These are phyloP conservation scores for Xylariaceae sp. DNA, from an alignment of 2,329 filamentous ascomycete genomes.

Conservation along the genomic window DNA sequence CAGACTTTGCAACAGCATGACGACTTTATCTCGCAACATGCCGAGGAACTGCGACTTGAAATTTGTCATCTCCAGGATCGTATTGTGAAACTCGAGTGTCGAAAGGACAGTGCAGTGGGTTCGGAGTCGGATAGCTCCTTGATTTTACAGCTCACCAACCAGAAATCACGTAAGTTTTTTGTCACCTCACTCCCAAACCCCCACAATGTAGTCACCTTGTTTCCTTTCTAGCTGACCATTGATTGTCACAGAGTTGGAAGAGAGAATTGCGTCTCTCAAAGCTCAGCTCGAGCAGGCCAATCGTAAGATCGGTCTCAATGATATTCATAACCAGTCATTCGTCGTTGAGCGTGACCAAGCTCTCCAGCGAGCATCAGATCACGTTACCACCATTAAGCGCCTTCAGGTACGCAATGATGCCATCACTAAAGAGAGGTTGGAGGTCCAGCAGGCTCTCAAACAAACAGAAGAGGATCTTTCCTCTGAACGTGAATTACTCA, in stretches of 20 bases:
- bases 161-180: constrained; percentile 59
- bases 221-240: constrained; percentile 13
- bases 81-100: constrained; percentile 41
- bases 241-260: constrained; percentile 47
- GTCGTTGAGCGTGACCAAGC: constrained; percentile 62
- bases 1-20: constrained; percentile 53
- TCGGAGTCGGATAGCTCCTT: constrained; percentile 43
- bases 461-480: constrained; percentile 32
- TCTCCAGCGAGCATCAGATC: constrained; percentile 55
- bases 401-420: constrained; percentile 38
- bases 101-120: constrained; percentile 43
- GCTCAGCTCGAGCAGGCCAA: constrained; percentile 59
- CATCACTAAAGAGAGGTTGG: constrained; percentile 42
- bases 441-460: constrained; percentile 38
- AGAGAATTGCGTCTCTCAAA: constrained; percentile 57
- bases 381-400: constrained; percentile 46
- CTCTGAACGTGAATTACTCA: constrained; percentile 30
- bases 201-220: background rate
- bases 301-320: constrained; percentile 57
- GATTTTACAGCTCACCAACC: constrained; percentile 42
- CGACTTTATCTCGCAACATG: constrained; percentile 52
- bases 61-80: constrained; percentile 48
- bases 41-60: constrained; percentile 49
- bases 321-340: constrained; percentile 60
- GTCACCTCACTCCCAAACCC: background rate